A percentile compares a stretch with the other conserved stretches of the same genome.
Evolutionary conservation across 768 basidiomycete genomes (phyloP).

Genomic region (Trametes meyenii): DNA sequence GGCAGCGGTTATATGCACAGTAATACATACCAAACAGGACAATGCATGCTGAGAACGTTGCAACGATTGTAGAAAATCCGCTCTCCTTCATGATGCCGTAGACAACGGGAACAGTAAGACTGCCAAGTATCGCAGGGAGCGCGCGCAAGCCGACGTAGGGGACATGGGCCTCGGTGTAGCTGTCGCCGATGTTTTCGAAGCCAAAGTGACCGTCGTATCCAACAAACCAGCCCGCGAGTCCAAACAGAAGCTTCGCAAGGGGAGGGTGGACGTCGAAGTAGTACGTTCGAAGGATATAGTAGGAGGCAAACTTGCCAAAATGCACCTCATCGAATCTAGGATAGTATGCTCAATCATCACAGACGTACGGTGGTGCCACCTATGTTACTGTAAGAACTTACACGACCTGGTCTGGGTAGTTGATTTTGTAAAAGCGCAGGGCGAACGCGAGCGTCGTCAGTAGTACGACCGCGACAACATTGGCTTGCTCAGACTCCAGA

Average conservation of each 20-base stretch:
- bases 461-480: conserved; percentile 58
- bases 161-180: conserved; percentile 82
- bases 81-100: conserved; percentile 98
- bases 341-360: conserved; percentile 1
- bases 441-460: conserved; percentile 80
- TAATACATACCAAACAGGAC: conserved; percentile 79
- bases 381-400: conserved; percentile 49
- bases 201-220: conserved; percentile 94
- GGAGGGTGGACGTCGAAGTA: conserved; percentile 99
- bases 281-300: conserved; percentile 91
- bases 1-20: neutral
- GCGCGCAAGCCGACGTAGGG: conserved; percentile 94
- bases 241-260: conserved; percentile 93
- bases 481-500: conserved; percentile 65
- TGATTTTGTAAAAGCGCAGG: conserved; percentile 91
- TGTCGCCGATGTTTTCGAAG: conserved; percentile 96
- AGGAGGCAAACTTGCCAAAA: conserved; percentile 96
- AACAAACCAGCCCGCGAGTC: conserved; percentile 92
- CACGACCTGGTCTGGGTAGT: conserved; percentile 94
- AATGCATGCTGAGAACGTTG: conserved; percentile 85
- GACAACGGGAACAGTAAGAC: conserved; percentile 87
- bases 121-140: conserved; percentile 88
- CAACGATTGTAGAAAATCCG: conserved; percentile 90
- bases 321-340: conserved; percentile 95
- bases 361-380: conserved; percentile 6